phyloP scores from a whole-genome alignment of 176 grass and related monocot species.

The Raddia guianensis region DNA sequence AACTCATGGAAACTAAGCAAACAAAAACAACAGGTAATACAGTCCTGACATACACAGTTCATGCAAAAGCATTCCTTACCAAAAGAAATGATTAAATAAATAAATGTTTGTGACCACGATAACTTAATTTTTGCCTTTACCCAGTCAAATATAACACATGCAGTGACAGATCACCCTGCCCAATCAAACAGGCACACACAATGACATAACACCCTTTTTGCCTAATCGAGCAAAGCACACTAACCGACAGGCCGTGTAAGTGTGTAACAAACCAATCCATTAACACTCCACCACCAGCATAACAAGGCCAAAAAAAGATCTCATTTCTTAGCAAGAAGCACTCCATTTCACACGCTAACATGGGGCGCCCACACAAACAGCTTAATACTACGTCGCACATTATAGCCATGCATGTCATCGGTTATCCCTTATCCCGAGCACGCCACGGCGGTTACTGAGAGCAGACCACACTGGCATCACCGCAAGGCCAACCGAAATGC shows the following conservation, averaged over 20 bases:
- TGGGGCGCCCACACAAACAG: not conserved
- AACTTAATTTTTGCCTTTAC: not conserved
- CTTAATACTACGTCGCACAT: conserved; percentile 1
- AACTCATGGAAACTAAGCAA: not conserved
- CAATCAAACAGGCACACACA: not conserved
- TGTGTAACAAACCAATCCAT: not conserved
- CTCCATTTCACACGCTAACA: conserved; percentile 27
- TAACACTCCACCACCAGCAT: not conserved
- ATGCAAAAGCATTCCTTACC: conserved; percentile 9
- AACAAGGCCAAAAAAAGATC: conserved; percentile 17
- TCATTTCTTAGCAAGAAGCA: conserved; percentile 25
- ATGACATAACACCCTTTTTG: not conserved
- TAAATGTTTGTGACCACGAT: not conserved
- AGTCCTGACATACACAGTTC: not conserved
- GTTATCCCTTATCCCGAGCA: not conserved
- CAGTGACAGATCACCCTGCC: not conserved
- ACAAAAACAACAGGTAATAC: not conserved
- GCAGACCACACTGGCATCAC: not conserved
- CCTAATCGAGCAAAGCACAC: not conserved
- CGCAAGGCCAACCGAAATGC: conserved; percentile 28
- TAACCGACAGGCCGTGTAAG: not conserved
- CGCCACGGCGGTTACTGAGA: not conserved
- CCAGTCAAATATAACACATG: not conserved
- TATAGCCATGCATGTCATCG: conserved; percentile 27
- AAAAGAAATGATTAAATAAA: not conserved